phyloP scores from a whole-genome alignment of 2,329 filamentous ascomycete genomes.

The Neophaeococcomyces aloes region DNA sequence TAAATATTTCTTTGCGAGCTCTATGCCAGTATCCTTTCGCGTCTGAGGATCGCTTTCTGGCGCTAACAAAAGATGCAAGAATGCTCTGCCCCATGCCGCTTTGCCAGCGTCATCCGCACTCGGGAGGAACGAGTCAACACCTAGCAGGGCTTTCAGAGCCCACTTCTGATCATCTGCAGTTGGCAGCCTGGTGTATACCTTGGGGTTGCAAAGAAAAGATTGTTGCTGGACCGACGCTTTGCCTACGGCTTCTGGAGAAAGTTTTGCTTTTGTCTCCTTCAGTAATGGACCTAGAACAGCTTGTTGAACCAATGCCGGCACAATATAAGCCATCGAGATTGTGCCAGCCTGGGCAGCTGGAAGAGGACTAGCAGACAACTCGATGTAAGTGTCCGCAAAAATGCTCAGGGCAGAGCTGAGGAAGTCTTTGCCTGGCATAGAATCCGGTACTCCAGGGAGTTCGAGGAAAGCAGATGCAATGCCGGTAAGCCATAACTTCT shows the following conservation, averaged over 20 bases:
- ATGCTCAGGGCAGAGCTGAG: constrained; percentile 43
- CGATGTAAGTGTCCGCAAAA: constrained; percentile 57
- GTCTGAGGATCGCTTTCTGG: constrained; percentile 49
- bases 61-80: constrained; percentile 67
- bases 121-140: constrained; percentile 47
- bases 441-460: constrained; percentile 30
- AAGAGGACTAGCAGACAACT: constrained; percentile 66
- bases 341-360: constrained; percentile 71
- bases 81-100: constrained; percentile 69
- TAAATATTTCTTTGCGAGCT: constrained; percentile 52
- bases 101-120: constrained; percentile 43
- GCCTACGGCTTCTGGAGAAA: constrained; percentile 43
- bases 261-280: constrained; percentile 2
- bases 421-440: constrained; percentile 33
- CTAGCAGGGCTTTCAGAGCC: constrained; percentile 59
- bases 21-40: constrained; percentile 51
- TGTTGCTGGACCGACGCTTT: constrained; percentile 56
- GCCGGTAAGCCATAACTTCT: constrained; percentile 65
- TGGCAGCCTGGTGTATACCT: constrained; percentile 71
- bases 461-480: constrained; percentile 15
- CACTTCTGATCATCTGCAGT: constrained; percentile 67
- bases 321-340: constrained; percentile 63
- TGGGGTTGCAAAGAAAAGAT: constrained; percentile 75
- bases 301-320: constrained; percentile 24
- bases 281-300: background rate